Percentiles rank a stretch among this genome's conserved stretches.
Conservation (phyloP, 169 alveolate species). For the Babesia ovis region DNA sequence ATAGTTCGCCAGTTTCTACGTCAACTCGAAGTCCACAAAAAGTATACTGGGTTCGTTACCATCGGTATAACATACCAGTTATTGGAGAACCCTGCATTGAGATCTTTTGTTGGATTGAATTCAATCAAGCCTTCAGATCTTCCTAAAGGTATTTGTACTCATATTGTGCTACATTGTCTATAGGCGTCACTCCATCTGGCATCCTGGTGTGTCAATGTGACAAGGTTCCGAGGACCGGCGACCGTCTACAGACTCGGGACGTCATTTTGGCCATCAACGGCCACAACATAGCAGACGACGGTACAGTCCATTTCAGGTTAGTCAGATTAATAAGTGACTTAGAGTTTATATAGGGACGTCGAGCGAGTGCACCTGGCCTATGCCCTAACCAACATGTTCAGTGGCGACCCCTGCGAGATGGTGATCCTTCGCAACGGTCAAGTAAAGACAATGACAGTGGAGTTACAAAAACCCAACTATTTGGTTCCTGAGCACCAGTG, state of each 20-base stretch:
- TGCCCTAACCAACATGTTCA: conserved; percentile 67
- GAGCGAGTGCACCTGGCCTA: conserved; percentile 77
- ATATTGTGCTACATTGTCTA: not conserved
- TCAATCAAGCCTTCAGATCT: conserved; percentile 39
- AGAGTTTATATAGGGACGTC: conserved; percentile 35
- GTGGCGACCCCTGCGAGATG: conserved; percentile 69
- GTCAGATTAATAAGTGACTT: conserved; percentile 7
- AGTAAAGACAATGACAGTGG: conserved; percentile 58
- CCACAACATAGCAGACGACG: conserved; percentile 82
- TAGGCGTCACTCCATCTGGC: conserved; percentile 70
- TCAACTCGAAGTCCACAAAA: conserved; percentile 56
- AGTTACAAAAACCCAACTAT: conserved; percentile 66
- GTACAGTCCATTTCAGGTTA: conserved; percentile 79
- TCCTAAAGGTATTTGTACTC: conserved; percentile 55
- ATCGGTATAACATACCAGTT: conserved; percentile 79
- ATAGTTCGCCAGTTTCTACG: conserved; percentile 73
- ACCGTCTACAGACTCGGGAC: conserved; percentile 57
- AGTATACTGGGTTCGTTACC: conserved; percentile 79
- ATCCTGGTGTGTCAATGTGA: conserved; percentile 69
- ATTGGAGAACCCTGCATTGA: conserved; percentile 72
- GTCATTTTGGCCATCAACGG: conserved; percentile 78
- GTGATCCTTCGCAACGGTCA: conserved; percentile 63
- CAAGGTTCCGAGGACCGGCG: conserved; percentile 28
- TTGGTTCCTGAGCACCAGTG: conserved; percentile 83
- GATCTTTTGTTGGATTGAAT: conserved; percentile 67